Percentiles rank a stretch among this genome's conserved stretches.
phyloP scores from a whole-genome alignment of 495 filamentous ascomycete genomes.

The Astrothelium macrocarpum region DNA sequence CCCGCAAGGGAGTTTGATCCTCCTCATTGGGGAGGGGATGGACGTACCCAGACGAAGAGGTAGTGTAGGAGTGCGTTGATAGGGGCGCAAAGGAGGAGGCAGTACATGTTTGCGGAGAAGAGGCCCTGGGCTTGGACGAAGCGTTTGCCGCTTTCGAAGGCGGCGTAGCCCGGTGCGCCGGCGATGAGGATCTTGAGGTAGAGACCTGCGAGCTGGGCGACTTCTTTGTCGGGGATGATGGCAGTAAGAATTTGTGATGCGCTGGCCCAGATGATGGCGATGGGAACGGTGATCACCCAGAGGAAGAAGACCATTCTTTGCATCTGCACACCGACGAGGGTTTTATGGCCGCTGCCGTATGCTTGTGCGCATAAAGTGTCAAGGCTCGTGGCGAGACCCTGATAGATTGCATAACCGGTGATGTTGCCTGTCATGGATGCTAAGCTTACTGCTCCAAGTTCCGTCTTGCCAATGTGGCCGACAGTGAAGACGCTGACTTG shows the following conservation, averaged over 20 bases:
- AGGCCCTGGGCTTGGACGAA: slow-evolving; percentile 65
- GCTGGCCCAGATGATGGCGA: slow-evolving; percentile 50
- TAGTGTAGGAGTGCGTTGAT: slow-evolving; percentile 59
- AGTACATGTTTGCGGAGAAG: slow-evolving; percentile 57
- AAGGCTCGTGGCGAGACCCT: slow-evolving; percentile 59
- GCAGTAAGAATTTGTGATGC: slow-evolving; percentile 44
- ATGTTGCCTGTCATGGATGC: slow-evolving; percentile 67
- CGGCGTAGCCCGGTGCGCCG: slow-evolving; percentile 59
- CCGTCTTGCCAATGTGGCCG: slow-evolving; percentile 51
- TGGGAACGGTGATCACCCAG: slow-evolving; percentile 51
- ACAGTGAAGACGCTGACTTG: slow-evolving; percentile 59
- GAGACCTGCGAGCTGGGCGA: slow-evolving; percentile 53
- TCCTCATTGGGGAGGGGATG: neutral
- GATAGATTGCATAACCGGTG: slow-evolving; percentile 59
- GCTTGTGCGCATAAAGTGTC: slow-evolving; percentile 70
- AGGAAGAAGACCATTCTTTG: slow-evolving; percentile 64
- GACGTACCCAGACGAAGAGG: slow-evolving; percentile 56
- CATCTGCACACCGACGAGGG: slow-evolving; percentile 59
- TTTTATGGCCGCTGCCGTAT: slow-evolving; percentile 58
- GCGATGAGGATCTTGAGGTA: slow-evolving; percentile 56
- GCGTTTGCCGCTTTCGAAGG: slow-evolving; percentile 61
- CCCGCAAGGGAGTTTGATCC: neutral
- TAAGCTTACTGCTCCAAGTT: slow-evolving; percentile 57
- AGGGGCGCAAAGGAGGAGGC: slow-evolving; percentile 55
- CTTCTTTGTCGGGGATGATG: slow-evolving; percentile 52